phyloP scores from a whole-genome alignment of 495 filamentous ascomycete genomes.

The Glarea lozoyensis region DNA sequence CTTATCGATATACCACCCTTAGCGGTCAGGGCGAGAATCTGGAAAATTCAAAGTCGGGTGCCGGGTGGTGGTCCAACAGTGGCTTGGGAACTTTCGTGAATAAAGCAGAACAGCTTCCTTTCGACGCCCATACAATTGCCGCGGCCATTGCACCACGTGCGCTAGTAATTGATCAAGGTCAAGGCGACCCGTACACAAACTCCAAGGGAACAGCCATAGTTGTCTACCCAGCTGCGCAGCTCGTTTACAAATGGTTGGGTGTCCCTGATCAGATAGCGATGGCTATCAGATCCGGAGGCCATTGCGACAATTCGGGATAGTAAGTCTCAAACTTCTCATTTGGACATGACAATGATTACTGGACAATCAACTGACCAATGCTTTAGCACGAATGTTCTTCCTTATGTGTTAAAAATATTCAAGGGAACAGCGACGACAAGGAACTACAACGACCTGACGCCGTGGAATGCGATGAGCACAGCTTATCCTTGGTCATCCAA shows the following conservation, averaged over 20 bases:
- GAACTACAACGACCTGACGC: slow-evolving; percentile 35
- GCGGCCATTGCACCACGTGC: slow-evolving; percentile 45
- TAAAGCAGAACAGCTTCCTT: slow-evolving; percentile 38
- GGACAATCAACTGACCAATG: slow-evolving; percentile 3
- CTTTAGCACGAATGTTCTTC: slow-evolving; percentile 34
- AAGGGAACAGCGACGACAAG: slow-evolving; percentile 37
- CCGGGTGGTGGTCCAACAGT: slow-evolving; percentile 41
- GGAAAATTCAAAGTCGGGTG: slow-evolving; percentile 46
- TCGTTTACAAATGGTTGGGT: slow-evolving; percentile 43
- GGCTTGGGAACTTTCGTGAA: slow-evolving; percentile 39
- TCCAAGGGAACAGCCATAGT: slow-evolving; percentile 40
- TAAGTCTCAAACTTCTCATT: slow-evolving; percentile 1
- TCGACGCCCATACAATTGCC: slow-evolving; percentile 44
- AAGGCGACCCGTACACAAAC: slow-evolving; percentile 39
- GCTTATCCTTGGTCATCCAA: slow-evolving; percentile 40
- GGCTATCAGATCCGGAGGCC: slow-evolving; percentile 37
- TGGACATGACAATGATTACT: not conserved
- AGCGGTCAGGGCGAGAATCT: slow-evolving; percentile 45
- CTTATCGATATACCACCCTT: slow-evolving; percentile 41
- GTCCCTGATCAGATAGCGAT: slow-evolving; percentile 38
- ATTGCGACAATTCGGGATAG: slow-evolving; percentile 31
- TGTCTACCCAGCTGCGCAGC: slow-evolving; percentile 41
- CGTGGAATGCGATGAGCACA: slow-evolving; percentile 35
- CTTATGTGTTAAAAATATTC: slow-evolving; percentile 41
- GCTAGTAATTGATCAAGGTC: slow-evolving; percentile 40